Evolutionary conservation across 2,329 filamentous ascomycete species (phyloP).

Genomic region (Macrophomina tecta): DNA sequence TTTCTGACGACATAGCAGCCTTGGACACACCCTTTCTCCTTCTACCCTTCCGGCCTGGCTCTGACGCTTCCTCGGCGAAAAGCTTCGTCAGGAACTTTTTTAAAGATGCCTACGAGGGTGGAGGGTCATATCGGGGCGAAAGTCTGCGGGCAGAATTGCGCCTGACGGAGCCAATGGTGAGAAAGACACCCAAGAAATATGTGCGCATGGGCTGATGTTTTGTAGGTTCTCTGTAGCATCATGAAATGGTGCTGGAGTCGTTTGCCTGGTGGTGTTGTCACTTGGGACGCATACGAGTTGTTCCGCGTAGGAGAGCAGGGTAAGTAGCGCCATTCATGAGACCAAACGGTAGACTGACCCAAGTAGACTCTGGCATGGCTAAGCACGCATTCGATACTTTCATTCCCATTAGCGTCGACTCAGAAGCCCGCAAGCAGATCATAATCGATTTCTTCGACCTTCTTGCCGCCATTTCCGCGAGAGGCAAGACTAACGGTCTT

Average conservation of each 20-base stretch:
- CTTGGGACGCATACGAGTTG: constrained; percentile 95
- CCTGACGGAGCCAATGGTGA: constrained; percentile 91
- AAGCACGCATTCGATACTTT: constrained; percentile 95
- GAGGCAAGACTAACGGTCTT: constrained; percentile 91
- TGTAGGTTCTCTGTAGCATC: constrained; percentile 86
- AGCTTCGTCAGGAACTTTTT: constrained; percentile 95
- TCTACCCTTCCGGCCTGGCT: constrained; percentile 90
- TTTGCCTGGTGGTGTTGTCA: constrained; percentile 86
- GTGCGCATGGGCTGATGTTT: constrained; percentile 32
- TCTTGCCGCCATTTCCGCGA: constrained; percentile 85
- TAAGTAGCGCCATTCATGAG: constrained; percentile 50
- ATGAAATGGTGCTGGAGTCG: constrained; percentile 99
- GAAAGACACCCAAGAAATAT: constrained; percentile 37
- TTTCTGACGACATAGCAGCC: constrained; percentile 57
- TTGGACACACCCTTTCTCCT: constrained; percentile 92
- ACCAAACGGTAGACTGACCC: constrained; percentile 9
- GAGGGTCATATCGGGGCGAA: constrained; percentile 68
- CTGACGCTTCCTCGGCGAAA: constrained; percentile 82
- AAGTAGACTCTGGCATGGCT: constrained; percentile 84
- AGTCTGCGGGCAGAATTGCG: constrained; percentile 82
- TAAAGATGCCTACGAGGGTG: constrained; percentile 67
- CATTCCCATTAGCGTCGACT: constrained; percentile 91
- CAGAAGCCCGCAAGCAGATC: constrained; percentile 81
- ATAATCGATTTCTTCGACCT: constrained; percentile 98
- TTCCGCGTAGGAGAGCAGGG: constrained; percentile 94